Evolutionary conservation across 1,284 basidiomycete species (phyloP).

Genomic region (Papiliotrema nemorosa): DNA sequence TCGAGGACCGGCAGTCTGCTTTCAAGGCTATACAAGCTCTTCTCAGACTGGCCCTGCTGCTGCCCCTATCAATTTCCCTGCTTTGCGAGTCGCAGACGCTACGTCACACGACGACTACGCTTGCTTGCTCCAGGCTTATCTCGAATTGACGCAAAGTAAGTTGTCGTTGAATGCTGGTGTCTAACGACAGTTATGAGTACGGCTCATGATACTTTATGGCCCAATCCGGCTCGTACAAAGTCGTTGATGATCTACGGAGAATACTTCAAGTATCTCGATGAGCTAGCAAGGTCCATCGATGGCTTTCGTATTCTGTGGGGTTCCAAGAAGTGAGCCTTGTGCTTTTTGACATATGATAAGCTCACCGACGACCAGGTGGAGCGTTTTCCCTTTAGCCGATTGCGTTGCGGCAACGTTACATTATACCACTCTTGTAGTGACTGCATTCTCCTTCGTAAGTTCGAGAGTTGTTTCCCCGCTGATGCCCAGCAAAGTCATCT

Average conservation of each 20-base stretch:
- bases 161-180: too few species aligned
- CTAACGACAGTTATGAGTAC: constrained; percentile 38
- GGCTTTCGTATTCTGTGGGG: constrained; percentile 46
- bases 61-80: constrained; percentile 44
- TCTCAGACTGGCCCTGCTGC: constrained; percentile 46
- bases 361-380: constrained; percentile 22
- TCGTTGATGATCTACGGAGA: constrained; percentile 43
- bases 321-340: constrained; percentile 29
- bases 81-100: constrained; percentile 26
- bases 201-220: constrained; percentile 49
- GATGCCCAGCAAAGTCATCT: constrained; percentile 46
- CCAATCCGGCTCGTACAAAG: constrained; percentile 41
- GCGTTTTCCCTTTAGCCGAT: constrained; percentile 36
- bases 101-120: constrained; percentile 42
- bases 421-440: constrained; percentile 46
- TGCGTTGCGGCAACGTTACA: constrained; percentile 45
- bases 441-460: constrained; percentile 49
- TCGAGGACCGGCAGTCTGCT: constrained; percentile 46
- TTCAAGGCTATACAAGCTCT: constrained; percentile 45
- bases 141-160: constrained; percentile 44
- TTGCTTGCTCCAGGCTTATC: constrained; percentile 44
- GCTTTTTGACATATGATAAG: too few species aligned
- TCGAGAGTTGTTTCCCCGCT: not conserved
- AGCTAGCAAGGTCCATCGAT: constrained; percentile 43
- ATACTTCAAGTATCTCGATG: constrained; percentile 49